Evolutionary conservation across 192 early-diverging fungal species (phyloP).

Genomic region (Backusella mclennaniae): DNA sequence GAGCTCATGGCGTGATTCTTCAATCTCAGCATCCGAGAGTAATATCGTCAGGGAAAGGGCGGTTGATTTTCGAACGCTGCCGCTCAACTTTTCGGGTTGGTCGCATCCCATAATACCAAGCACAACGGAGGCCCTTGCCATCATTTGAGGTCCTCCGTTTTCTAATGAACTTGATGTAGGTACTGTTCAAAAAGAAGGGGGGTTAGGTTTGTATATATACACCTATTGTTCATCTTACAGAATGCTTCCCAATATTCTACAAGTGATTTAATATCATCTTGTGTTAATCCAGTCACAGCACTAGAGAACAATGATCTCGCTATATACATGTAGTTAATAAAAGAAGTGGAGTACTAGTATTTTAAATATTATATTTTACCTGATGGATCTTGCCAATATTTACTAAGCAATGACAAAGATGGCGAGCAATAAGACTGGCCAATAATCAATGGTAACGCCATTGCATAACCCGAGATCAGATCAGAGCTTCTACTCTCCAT

Average conservation of each 20-base stretch:
- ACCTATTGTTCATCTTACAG: constrained; percentile 42
- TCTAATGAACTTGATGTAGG: constrained; percentile 22
- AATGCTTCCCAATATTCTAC: constrained; percentile 70
- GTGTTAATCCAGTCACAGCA: constrained; percentile 49
- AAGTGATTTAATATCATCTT: constrained; percentile 45
- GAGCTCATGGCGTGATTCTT: constrained; percentile 35
- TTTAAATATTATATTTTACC: constrained; percentile 38
- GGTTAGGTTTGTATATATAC: not conserved
- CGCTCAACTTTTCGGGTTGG: constrained; percentile 45
- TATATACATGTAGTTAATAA: constrained; percentile 9
- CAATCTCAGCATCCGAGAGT: constrained; percentile 55
- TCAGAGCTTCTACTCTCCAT: constrained; percentile 17
- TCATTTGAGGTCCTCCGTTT: constrained; percentile 32
- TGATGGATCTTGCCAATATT: constrained; percentile 84
- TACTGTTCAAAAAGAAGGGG: not conserved
- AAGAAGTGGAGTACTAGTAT: not conserved
- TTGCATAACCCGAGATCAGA: constrained; percentile 48
- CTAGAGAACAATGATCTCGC: constrained; percentile 56
- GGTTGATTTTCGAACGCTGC: constrained; percentile 54
- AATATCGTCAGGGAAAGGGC: constrained; percentile 67
- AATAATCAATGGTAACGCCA: constrained; percentile 44
- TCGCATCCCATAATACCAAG: constrained; percentile 74
- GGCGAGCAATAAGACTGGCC: constrained; percentile 54
- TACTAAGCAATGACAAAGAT: constrained; percentile 70
- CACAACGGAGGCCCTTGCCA: constrained; percentile 67